Conservation (phyloP, 2,329 filamentous ascomycete species). For the Cercospora sp. region DNA sequence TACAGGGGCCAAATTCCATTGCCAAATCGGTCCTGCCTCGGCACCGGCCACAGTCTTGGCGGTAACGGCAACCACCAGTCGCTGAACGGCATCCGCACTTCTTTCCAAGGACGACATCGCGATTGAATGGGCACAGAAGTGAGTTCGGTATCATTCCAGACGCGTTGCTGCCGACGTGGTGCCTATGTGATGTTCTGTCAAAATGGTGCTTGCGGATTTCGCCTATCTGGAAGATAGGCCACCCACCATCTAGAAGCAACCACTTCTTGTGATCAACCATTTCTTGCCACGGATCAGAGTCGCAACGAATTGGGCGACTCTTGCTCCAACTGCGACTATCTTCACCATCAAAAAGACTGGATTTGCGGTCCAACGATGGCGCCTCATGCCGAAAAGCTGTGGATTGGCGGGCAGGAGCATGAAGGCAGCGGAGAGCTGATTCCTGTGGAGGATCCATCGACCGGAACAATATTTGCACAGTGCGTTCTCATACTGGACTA, state of each 20-base stretch:
- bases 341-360: neutral
- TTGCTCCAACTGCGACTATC: neutral
- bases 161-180: neutral
- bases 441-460: slow-evolving; percentile 56
- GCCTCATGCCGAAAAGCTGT: slow-evolving; percentile 1
- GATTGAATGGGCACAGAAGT: neutral
- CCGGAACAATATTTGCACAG: slow-evolving; percentile 54
- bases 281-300: neutral
- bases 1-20: slow-evolving; percentile 7
- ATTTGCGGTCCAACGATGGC: neutral
- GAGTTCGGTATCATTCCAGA: neutral
- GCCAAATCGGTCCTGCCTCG: slow-evolving; percentile 4
- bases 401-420: slow-evolving; percentile 14
- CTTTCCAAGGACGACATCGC: neutral
- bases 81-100: neutral
- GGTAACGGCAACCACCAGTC: neutral
- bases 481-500: slow-evolving; percentile 27
- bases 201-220: neutral
- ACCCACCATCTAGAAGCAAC: neutral
- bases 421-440: slow-evolving; percentile 36
- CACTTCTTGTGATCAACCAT: neutral
- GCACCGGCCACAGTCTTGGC: slow-evolving; percentile 3
- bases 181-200: neutral
- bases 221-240: slow-evolving; percentile 4
- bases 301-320: neutral